Conservation (phyloP, 2,329 filamentous ascomycete species). For the Fusarium citri region DNA sequence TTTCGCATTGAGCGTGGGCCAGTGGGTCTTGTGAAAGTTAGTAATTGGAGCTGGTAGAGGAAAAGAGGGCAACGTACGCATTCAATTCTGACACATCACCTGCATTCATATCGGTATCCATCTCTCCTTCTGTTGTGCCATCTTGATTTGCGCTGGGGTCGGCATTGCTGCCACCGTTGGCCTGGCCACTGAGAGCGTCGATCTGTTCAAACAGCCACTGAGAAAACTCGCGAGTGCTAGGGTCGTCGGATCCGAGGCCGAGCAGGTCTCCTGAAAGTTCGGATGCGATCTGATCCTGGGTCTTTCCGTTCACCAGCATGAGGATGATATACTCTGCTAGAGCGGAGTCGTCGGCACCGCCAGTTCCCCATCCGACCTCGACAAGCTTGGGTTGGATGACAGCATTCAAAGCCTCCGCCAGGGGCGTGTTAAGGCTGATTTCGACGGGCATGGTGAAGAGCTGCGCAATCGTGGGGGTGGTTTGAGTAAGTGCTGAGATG, state of each 20-base stretch:
- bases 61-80: slow-evolving; percentile 63
- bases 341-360: slow-evolving; percentile 80
- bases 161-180: slow-evolving; percentile 62
- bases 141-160: slow-evolving; percentile 52
- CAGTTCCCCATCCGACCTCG: slow-evolving; percentile 91
- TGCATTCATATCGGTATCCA: slow-evolving; percentile 81
- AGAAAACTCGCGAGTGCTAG: slow-evolving; percentile 84
- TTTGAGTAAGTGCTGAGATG: slow-evolving; percentile 6
- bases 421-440: slow-evolving; percentile 79
- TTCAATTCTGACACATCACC: slow-evolving; percentile 62
- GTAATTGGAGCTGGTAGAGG: slow-evolving; percentile 35
- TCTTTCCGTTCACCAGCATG: slow-evolving; percentile 96
- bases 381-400: slow-evolving; percentile 91
- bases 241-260: slow-evolving; percentile 83
- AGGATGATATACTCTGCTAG: slow-evolving; percentile 96
- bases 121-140: slow-evolving; percentile 54
- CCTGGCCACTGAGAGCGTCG: slow-evolving; percentile 71
- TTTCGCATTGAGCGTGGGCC: slow-evolving; percentile 96
- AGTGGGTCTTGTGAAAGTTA: slow-evolving; percentile 77
- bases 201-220: slow-evolving; percentile 95
- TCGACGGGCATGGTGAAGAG: slow-evolving; percentile 77
- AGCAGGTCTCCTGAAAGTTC: slow-evolving; percentile 92
- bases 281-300: slow-evolving; percentile 85
- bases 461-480: slow-evolving; percentile 13
- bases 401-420: slow-evolving; percentile 84